Conservation (phyloP, 2,329 filamentous ascomycete genomes). For the Colletotrichum nymphaeae region DNA sequence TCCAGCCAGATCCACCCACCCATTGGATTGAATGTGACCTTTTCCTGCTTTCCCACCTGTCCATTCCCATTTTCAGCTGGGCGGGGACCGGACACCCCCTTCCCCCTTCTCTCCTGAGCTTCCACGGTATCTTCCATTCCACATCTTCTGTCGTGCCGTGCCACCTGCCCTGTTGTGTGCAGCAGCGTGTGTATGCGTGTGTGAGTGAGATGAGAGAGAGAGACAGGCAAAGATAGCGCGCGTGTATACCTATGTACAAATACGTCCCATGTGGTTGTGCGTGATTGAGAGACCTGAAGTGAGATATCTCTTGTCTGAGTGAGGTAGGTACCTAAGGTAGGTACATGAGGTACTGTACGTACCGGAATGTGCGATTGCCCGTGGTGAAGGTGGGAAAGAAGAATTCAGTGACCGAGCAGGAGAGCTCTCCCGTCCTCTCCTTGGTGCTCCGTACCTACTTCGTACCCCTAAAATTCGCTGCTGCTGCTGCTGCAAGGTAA, state of each 20-base stretch:
- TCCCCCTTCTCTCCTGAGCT: background rate
- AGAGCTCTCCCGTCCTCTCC: background rate
- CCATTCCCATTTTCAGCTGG: conserved; percentile 12
- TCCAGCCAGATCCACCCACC: background rate
- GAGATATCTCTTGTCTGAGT: background rate
- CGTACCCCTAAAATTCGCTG: background rate
- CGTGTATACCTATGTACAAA: background rate
- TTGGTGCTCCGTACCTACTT: background rate
- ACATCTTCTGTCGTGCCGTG: background rate
- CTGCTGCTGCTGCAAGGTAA: background rate
- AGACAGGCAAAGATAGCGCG: background rate
- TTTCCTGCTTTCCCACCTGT: conserved; percentile 5
- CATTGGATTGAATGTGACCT: background rate
- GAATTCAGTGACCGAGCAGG: background rate
- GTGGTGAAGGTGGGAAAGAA: background rate
- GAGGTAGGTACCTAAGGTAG: too few relatives aligned
- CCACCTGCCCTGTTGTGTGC: background rate
- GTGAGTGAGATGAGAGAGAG: background rate
- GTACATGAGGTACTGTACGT: background rate
- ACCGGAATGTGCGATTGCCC: background rate
- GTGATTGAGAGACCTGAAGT: background rate
- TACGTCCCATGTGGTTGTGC: background rate
- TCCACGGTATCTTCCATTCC: background rate
- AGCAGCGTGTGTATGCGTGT: background rate
- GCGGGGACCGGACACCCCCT: background rate